Evolutionary conservation across 140 eudicot species (phyloP).

Genomic region (Ambrosia hybrid): DNA sequence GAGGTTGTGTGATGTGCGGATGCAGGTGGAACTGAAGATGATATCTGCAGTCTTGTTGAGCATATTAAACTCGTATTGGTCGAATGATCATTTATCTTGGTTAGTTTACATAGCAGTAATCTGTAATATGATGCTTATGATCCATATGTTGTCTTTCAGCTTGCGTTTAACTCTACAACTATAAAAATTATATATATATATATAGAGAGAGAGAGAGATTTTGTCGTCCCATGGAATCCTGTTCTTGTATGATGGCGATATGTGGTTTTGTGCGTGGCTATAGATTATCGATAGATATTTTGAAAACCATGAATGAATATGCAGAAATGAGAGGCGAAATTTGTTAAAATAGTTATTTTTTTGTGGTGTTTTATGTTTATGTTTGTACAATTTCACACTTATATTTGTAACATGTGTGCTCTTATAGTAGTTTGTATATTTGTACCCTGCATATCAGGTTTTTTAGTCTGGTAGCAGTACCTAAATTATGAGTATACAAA

Average conservation of each 20-base stretch:
- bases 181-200: constrained; percentile 7
- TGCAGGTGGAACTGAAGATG: constrained; percentile 13
- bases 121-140: constrained; percentile 14
- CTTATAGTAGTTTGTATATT: no score
- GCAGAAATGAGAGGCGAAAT: neutral
- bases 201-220: neutral
- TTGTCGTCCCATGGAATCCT: neutral
- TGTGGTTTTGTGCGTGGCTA: constrained; percentile 5
- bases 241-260: neutral
- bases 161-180: constrained; percentile 11
- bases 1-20: constrained; percentile 9
- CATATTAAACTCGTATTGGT: constrained; percentile 6
- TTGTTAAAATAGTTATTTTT: no score
- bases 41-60: constrained; percentile 10
- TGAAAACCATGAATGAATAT: neutral
- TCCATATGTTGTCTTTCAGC: constrained; percentile 7
- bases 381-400: no score
- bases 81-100: constrained; percentile 16
- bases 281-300: neutral
- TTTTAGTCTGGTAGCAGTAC: no score
- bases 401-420: no score
- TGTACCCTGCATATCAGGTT: no score
- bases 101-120: neutral
- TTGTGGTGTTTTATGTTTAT: no score
- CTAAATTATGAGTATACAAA: no score